Evolutionary conservation across 1,284 basidiomycete species (phyloP).

Genomic region (Trametes pubescens): DNA sequence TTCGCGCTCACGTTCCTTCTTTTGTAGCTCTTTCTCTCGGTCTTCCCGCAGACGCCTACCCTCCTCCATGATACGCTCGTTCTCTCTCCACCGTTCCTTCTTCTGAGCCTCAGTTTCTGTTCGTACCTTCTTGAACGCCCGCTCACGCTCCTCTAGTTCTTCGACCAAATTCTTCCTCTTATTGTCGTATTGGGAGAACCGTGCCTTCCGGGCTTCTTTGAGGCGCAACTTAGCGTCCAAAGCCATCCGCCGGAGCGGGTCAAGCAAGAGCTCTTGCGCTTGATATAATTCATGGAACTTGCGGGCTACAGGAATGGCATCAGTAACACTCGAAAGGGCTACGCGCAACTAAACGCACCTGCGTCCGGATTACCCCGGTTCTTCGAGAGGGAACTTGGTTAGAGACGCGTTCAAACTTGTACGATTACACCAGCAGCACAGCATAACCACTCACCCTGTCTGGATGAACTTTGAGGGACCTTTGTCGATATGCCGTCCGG

Average conservation of each 20-base stretch:
- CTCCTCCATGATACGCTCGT: conserved; percentile 81
- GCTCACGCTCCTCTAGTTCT: conserved; percentile 86
- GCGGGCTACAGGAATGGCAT: conserved; percentile 53
- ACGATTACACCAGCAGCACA: conserved; percentile 4
- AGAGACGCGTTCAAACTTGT: conserved; percentile 33
- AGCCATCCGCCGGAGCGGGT: conserved; percentile 84
- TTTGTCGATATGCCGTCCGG: conserved; percentile 82
- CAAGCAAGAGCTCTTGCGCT: conserved; percentile 86
- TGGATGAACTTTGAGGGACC: conserved; percentile 89
- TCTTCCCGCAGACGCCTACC: conserved; percentile 78
- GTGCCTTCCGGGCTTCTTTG: conserved; percentile 74
- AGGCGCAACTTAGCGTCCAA: conserved; percentile 83
- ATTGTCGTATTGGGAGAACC: conserved; percentile 78
- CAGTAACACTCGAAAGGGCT: neutral
- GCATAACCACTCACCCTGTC: conserved; percentile 71
- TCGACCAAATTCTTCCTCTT: conserved; percentile 85
- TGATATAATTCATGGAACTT: conserved; percentile 91
- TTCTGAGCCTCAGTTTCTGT: conserved; percentile 68
- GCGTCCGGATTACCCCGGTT: conserved; percentile 84
- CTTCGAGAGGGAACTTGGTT: conserved; percentile 48
- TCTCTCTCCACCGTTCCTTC: conserved; percentile 64
- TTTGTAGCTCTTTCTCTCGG: conserved; percentile 60
- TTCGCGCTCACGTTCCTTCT: conserved; percentile 49
- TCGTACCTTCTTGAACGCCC: conserved; percentile 78
- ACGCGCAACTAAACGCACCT: conserved; percentile 50